Base-by-base conservation (phyloP, 441 rosid genomes). In the Adansonia gregorii region DNA sequence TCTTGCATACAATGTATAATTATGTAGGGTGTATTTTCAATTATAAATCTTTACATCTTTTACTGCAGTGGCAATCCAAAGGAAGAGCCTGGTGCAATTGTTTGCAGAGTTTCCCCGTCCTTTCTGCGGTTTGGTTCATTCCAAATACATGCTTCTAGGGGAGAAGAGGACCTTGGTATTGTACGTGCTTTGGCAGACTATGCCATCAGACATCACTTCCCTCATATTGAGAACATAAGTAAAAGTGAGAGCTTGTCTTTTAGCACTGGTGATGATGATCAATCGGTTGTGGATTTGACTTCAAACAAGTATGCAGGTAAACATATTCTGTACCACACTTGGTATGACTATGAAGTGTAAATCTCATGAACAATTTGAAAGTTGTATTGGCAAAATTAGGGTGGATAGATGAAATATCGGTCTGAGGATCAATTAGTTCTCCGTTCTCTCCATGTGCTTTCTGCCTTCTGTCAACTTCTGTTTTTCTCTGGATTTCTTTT, bases 291-390 rank as follows among this genome's bases (percentile, higher is more conserved):
- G 80, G 99, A 96, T 83, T 87, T 94, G 60, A 96, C 98, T 69
- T 92, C 98, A 48, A 96, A 96, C 86, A 96, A 94, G 76, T 96
- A 96, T 83, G 99, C 98, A 83, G 99, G 99, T 96, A 88, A 60
- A 64, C 69, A 55, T 51, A 69, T 61, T 68, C 63, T 31, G 49
- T 17, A 56, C 17, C 31, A 11, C 65, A 24, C 0, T 12, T 59
- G 39, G 39, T 10, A 51, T 71, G 27, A 10, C 71, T 10, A 51
- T 71, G 27, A 10, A 76, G 60, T 41, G 41, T 41, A 14, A 63
- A 54, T 60, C 0, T 51, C 17, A 48, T 70, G 24, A 2, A 6
- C 55, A 19, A 27, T 7, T 46, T 45, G 75, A 61, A 27, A 73
- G 19, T 11, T 17, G 46, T 73, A 19, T 17, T 24, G 64, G 69